Evolutionary conservation across 2,329 filamentous ascomycete species (phyloP).

Genomic region (Monosporascus sp.): DNA sequence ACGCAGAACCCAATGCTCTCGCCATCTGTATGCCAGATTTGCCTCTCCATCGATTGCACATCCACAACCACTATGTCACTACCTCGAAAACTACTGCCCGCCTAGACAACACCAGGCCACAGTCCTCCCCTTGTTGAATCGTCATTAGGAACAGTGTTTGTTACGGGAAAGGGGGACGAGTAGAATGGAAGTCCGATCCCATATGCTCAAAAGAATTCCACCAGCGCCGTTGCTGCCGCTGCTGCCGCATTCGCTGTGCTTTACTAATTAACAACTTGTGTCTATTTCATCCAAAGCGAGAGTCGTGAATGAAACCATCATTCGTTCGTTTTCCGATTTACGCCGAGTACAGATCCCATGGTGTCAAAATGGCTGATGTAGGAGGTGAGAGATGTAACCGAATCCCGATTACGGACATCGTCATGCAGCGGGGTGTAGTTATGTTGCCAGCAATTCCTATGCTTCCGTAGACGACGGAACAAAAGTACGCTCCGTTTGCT

Average conservation of each 20-base stretch:
- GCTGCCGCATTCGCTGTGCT: slow-evolving; percentile 19
- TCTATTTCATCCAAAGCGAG: slow-evolving; percentile 30
- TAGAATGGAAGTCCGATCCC: slow-evolving; percentile 23
- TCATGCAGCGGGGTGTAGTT: not conserved
- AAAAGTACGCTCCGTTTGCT: not conserved
- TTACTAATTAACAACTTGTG: slow-evolving; percentile 29
- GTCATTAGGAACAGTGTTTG: slow-evolving; percentile 3
- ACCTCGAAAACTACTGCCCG: not conserved
- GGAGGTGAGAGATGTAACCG: slow-evolving; percentile 2
- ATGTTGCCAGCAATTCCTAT: not conserved
- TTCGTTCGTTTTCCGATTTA: slow-evolving; percentile 21
- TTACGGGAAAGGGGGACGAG: slow-evolving; percentile 19
- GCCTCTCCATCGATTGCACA: not conserved
- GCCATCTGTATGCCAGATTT: not conserved
- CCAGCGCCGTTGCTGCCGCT: slow-evolving; percentile 21
- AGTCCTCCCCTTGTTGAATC: not conserved
- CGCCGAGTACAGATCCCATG: slow-evolving; percentile 17
- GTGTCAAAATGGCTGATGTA: slow-evolving; percentile 8
- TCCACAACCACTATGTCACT: not conserved
- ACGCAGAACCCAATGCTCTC: not conserved
- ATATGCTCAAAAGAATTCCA: slow-evolving; percentile 27
- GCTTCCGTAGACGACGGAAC: not conserved
- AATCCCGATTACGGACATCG: slow-evolving; percentile 6
- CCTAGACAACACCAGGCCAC: not conserved
- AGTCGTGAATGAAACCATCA: slow-evolving; percentile 25